A percentile compares a stretch with the other conserved stretches of the same genome.
Evolutionary conservation across 2,329 filamentous ascomycete species (phyloP).

Genomic region (Periconia sp.): DNA sequence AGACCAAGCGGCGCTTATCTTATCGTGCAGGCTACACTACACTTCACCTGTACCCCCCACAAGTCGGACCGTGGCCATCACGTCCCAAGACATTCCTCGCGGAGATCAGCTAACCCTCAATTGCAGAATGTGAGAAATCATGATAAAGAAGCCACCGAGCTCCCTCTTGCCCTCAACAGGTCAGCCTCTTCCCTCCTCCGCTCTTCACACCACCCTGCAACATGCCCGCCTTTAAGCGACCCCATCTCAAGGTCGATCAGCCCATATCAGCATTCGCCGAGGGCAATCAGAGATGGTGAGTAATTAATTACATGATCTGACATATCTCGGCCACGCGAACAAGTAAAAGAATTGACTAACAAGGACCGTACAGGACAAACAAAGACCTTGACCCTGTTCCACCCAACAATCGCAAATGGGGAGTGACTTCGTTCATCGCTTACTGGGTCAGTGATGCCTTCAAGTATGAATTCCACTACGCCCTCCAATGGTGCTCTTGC

Average conservation of each 20-base stretch:
- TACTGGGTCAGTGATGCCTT: constrained; percentile 58
- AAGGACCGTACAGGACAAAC: constrained; percentile 41
- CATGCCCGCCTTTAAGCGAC: constrained; percentile 40
- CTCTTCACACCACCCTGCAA: neutral
- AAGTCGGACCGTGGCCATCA: neutral
- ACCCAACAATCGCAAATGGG: constrained; percentile 48
- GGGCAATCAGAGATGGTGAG: constrained; percentile 40
- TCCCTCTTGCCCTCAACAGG: neutral
- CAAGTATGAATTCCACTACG: constrained; percentile 39
- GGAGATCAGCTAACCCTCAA: neutral
- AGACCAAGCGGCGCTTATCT: constrained; percentile 7
- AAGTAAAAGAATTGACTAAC: neutral
- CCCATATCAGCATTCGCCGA: constrained; percentile 50
- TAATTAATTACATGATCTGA: neutral
- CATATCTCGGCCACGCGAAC: neutral
- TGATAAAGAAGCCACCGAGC: neutral
- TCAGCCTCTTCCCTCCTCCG: neutral
- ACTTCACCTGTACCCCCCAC: neutral
- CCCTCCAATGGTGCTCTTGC: neutral
- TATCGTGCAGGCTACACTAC: constrained; percentile 5
- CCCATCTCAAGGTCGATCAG: constrained; percentile 49
- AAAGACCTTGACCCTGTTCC: constrained; percentile 55
- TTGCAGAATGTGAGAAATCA: neutral
- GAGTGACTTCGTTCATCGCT: constrained; percentile 49
- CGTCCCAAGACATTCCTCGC: neutral